Percentiles rank a stretch among this genome's conserved stretches.
Conservation (phyloP, 1,284 basidiomycete genomes). For the Apiotrichum sp. region DNA sequence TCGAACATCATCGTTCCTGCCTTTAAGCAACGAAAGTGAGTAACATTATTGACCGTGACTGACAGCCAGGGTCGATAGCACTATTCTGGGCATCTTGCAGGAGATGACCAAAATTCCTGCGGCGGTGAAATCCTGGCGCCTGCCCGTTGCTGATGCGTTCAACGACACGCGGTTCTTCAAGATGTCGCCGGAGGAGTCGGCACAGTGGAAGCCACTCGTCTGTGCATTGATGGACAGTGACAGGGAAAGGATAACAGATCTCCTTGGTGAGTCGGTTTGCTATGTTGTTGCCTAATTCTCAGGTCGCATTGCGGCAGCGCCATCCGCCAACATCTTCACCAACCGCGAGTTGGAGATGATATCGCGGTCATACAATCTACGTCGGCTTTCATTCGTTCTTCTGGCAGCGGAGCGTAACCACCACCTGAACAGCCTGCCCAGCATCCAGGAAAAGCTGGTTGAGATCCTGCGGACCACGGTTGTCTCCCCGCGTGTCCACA, state of each 20-base stretch:
- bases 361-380: slow-evolving; percentile 77
- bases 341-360: slow-evolving; percentile 92
- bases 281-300: slow-evolving; percentile 5
- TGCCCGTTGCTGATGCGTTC: slow-evolving; percentile 71
- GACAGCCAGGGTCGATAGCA: slow-evolving; percentile 40
- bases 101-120: slow-evolving; percentile 74
- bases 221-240: slow-evolving; percentile 77
- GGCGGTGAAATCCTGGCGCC: slow-evolving; percentile 78
- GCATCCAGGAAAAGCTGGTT: slow-evolving; percentile 93
- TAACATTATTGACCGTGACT: slow-evolving; percentile 14
- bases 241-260: slow-evolving; percentile 75
- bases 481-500: slow-evolving; percentile 76
- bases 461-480: slow-evolving; percentile 75
- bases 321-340: slow-evolving; percentile 93
- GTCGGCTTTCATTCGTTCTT: slow-evolving; percentile 78
- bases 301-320: slow-evolving; percentile 76
- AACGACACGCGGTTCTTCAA: slow-evolving; percentile 84
- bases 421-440: slow-evolving; percentile 81
- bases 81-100: slow-evolving; percentile 57
- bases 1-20: slow-evolving; percentile 80
- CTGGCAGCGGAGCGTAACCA: slow-evolving; percentile 82
- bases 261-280: slow-evolving; percentile 57
- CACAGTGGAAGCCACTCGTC: slow-evolving; percentile 71
- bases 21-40: slow-evolving; percentile 47
- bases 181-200: slow-evolving; percentile 48